phyloP scores from a whole-genome alignment of 2,329 filamentous ascomycete genomes.

The Diaporthe ilicicola region DNA sequence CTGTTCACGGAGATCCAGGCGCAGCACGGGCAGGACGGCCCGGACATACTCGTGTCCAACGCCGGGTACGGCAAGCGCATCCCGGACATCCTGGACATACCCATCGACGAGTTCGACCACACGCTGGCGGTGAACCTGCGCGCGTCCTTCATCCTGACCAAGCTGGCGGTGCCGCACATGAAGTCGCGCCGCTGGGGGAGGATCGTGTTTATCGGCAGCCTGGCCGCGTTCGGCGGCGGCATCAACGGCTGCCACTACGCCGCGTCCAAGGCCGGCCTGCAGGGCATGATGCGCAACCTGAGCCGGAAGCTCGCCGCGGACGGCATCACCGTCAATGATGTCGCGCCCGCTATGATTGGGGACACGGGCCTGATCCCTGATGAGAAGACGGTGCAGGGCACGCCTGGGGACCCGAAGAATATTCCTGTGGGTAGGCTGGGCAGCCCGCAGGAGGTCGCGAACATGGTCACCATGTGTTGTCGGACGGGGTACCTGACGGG shows the following conservation, averaged over 20 bases:
- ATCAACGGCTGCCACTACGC: constrained; percentile 71
- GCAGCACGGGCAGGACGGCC: constrained; percentile 58
- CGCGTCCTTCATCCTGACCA: constrained; percentile 68
- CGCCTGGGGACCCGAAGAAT: constrained; percentile 65
- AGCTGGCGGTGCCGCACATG: constrained; percentile 69
- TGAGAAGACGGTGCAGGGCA: constrained; percentile 57
- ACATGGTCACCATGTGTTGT: constrained; percentile 67
- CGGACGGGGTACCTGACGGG: constrained; percentile 69
- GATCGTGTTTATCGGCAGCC: constrained; percentile 70
- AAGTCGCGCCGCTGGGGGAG: constrained; percentile 67
- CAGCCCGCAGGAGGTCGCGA: constrained; percentile 66
- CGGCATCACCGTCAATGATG: constrained; percentile 73
- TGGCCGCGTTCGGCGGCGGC: constrained; percentile 69
- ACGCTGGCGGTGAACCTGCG: constrained; percentile 69
- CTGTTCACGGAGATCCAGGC: constrained; percentile 64
- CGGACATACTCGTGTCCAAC: constrained; percentile 73
- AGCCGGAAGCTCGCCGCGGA: constrained; percentile 65
- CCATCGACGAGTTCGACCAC: constrained; percentile 70
- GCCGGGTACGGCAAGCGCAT: constrained; percentile 73
- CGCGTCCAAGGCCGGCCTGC: constrained; percentile 69
- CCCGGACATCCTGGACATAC: constrained; percentile 63
- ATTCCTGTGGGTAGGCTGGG: constrained; percentile 68
- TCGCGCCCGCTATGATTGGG: constrained; percentile 75
- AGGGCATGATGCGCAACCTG: constrained; percentile 72
- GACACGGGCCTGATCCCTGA: constrained; percentile 70